These are phyloP conservation scores for Leccinum pallidistipes DNA, from an alignment of 1,284 basidiomycete species.

Conservation along the genomic window DNA sequence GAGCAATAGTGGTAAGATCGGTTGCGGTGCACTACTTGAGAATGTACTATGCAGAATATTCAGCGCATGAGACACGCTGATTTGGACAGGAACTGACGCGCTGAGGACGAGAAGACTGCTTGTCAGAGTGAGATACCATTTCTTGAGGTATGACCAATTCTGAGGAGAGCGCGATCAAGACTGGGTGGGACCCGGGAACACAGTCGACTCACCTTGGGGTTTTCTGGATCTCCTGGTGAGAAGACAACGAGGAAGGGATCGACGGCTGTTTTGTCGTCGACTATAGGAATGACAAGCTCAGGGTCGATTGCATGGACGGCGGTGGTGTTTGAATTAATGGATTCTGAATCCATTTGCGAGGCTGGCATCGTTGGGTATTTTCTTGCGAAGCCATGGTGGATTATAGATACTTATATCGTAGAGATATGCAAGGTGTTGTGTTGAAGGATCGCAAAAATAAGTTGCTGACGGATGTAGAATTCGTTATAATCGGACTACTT, in stretches of 20 bases:
- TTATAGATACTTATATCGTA: constrained; percentile 15
- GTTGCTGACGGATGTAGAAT: constrained; percentile 14
- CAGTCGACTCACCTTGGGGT: constrained; percentile 38
- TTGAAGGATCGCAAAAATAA: constrained; percentile 7
- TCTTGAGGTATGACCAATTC: constrained; percentile 56
- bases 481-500: background rate
- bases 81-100: constrained; percentile 43
- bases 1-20: constrained; percentile 47
- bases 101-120: constrained; percentile 68
- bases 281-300: constrained; percentile 5
- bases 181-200: background rate
- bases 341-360: constrained; percentile 17
- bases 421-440: too few species aligned
- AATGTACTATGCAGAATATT: constrained; percentile 48
- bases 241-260: constrained; percentile 37
- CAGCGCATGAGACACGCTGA: background rate
- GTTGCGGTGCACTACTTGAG: constrained; percentile 57
- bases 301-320: constrained; percentile 19
- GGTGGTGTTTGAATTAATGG: constrained; percentile 16
- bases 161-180: constrained; percentile 26
- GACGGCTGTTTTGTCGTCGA: background rate
- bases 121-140: constrained; percentile 66
- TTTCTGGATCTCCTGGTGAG: constrained; percentile 30
- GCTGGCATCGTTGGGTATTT: constrained; percentile 11
- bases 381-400: background rate